Evolutionary conservation across 805 yeast species (phyloP), one percentile per base, ranked within the genome.

Genomic region (Blastobotrys muscicola): DNA sequence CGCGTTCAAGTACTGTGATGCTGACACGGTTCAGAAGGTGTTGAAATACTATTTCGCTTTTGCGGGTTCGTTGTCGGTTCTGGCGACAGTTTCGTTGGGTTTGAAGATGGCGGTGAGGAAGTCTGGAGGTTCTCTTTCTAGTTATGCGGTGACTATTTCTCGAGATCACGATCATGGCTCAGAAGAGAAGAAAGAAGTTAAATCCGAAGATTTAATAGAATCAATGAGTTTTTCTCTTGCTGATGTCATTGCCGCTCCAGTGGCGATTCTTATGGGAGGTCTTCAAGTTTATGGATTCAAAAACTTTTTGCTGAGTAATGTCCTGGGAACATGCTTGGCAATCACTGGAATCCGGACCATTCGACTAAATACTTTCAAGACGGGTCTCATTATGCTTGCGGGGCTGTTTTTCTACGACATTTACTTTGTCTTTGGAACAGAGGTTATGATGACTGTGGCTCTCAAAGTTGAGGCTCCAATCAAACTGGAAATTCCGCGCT

Each of bases 401-500:
- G 72, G 72, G 2, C 67, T 81, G 36, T 78, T 80, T 51, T 49
- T 73, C 34, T 81, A 80, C 57, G 87, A 81, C 55, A 67, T 78
- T 34, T 78, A 71, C 56, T 81, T 81, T 61, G 87, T 81, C 1
- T 82, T 79, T 58, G 75, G 71, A 3, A 70, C 83, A 0, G 68
- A 71, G 30, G 65, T 78, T 4, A 81, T 81, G 87, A 64, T 69
- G 33, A 66, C 75, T 1, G 86, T 80, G 13, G 86, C 85, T 5
- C 67, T 70, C 2, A 55, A 56, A 5, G 51, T 80, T 15, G 73
- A 75, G 3, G 63, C 74, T n/a, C 86, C 86, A 1, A 64, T 70
- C 38, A 75, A 73, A 49, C 45, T 75, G 20, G 46, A 66, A 5
- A 56, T 76, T 13, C 82, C 82, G 7, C 58, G 65, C 1, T 54